Evolutionary conservation across 2,329 filamentous ascomycete species (phyloP), one percentile per base, ranked within the genome.

Genomic region (Aspergillus tamarii): DNA sequence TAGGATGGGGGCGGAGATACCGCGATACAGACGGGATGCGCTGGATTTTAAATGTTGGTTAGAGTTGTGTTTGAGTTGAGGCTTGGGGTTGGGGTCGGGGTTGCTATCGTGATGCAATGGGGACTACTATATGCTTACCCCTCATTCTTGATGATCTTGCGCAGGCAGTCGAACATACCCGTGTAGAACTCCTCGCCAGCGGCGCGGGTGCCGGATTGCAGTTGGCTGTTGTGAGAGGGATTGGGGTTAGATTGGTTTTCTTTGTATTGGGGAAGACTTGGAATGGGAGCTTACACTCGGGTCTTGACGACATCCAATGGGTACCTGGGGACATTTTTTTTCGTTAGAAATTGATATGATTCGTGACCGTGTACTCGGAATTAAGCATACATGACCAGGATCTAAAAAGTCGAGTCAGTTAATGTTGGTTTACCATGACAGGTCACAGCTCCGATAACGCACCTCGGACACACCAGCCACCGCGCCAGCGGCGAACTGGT

Each of bases 281-380:
- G 39, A 16, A 16, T 41, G 45, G 56, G 41, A 66, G 65, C 89
- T 86, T 87, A 95, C 91, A 96, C 91, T 90, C 94, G 87, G 69
- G 95, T 98, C 87, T 98, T 98, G 80, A 98, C 93, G 64, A 99
- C 95, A 80, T 99, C 95, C 79, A 99, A 86, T 71, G 95, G 95
- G 84, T 99, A 99, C 95, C 94, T 97, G 78, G 30, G 34, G 28
- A 41, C 39, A 41, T 39, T 55, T 6, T n/a, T 12, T 26, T 26
- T 54, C 14, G 48, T 45, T 50, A 46, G 43, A n/a, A n/a, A 39
- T 57, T 30, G 48, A 53, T 12, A 45, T 2, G 34, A 19, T 4
- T n/a, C 4, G 53, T 19, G 19, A 36, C 3, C 14, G 16, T 23
- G n/a, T n/a, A 57, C 41, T n/a, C 14, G 9, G 39, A 57, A 43